Evolutionary conservation across 495 filamentous ascomycete species (phyloP), one percentile per base, ranked within the genome.

Genomic region (Bacidia gigantensis): DNA sequence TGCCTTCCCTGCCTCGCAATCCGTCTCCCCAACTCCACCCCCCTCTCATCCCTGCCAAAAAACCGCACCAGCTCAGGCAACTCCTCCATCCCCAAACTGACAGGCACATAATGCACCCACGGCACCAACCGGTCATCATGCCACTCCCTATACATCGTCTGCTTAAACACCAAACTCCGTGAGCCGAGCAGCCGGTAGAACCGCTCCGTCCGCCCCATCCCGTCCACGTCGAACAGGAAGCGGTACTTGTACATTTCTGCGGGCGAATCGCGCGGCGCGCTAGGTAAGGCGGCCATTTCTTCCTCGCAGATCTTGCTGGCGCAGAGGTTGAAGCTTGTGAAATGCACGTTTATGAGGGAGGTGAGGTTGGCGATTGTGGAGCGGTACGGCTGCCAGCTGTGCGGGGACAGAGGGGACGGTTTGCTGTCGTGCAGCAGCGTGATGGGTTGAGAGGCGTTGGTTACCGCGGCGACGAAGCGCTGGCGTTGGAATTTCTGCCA

Each of bases 81-180:
- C 60, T 76, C 73, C 25, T 66, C 57, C 63, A 75, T 64, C 24
- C 60, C 59, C 48, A 67, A 61, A 38, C 65, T 73, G 42, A 73
- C 61, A 0, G 71, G 72, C 26, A 79, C 64, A 48, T 71, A 79
- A 54, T 78, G 76, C 12, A 74, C 60, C 76, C 77, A 79, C 0
- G 76, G 72, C 12, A 70, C 40, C 18, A 79, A 63, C 3, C 75
- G 65, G 10, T 75, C 72, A 49, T 77, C 73, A 53, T 78, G 77
- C 77, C 75, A 79, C 60, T 81, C 77, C n/a, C 67, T 61, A 12
- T 77, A 63, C 2, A 76, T 44, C 0, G 68, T 76, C 50, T 71
- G 64, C 52, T 76, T 78, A 20, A 80, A 54, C 2, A 67, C 66
- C 1, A 60, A 56, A 17, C 64, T 65, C 11, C 62, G 58, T 0